Evolutionary conservation across 2,329 filamentous ascomycete species (phyloP).

Genomic region (Amauroascus niger): DNA sequence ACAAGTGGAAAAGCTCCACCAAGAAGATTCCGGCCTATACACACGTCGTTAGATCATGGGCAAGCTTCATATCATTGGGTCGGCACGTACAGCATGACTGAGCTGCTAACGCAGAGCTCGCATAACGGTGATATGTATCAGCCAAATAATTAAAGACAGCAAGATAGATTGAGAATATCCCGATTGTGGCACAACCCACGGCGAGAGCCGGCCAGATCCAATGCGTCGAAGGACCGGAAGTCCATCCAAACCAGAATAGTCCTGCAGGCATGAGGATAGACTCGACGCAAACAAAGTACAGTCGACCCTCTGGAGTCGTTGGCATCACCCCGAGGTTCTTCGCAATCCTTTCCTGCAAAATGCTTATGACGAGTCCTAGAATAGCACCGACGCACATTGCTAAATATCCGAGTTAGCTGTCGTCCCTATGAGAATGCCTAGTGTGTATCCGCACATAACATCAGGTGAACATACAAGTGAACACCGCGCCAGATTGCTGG

Average conservation of each 20-base stretch:
- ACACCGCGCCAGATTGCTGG: slow-evolving; percentile 60
- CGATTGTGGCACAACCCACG: slow-evolving; percentile 66
- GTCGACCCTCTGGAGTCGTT: slow-evolving; percentile 58
- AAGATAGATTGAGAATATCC: slow-evolving; percentile 78
- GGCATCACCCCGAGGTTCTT: slow-evolving; percentile 39
- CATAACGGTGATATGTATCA: slow-evolving; percentile 76
- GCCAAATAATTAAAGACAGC: slow-evolving; percentile 89
- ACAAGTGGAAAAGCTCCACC: slow-evolving; percentile 74
- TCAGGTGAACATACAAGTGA: slow-evolving; percentile 40
- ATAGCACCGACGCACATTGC: slow-evolving; percentile 59
- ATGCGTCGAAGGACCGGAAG: slow-evolving; percentile 50
- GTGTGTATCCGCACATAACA: not conserved
- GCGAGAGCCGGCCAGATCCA: slow-evolving; percentile 65
- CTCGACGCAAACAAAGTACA: slow-evolving; percentile 76
- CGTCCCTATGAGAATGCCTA: not conserved
- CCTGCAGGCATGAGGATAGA: slow-evolving; percentile 67
- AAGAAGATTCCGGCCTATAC: slow-evolving; percentile 59
- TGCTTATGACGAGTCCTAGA: slow-evolving; percentile 57
- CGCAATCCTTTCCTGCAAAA: slow-evolving; percentile 62
- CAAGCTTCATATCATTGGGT: not conserved
- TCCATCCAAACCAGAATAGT: slow-evolving; percentile 72
- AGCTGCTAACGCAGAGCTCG: slow-evolving; percentile 74
- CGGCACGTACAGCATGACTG: slow-evolving; percentile 59
- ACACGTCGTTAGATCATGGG: not conserved
- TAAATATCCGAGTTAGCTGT: slow-evolving; percentile 10